Conservation (phyloP, 352 stramenopile species). For the Thalassiosira delicatula region DNA sequence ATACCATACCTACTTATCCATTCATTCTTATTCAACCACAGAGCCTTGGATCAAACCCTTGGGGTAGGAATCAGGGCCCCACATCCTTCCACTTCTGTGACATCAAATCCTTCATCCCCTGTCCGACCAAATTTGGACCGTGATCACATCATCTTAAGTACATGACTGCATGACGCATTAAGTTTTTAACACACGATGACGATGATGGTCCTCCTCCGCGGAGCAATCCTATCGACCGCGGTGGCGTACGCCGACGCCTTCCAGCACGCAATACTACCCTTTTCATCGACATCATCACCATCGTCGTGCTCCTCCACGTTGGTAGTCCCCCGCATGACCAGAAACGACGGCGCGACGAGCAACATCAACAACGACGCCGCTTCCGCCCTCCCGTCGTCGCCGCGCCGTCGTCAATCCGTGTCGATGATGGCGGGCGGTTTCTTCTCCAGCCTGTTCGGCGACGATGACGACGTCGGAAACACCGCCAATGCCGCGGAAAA, state of each 20-base stretch:
- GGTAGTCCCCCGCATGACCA: neutral
- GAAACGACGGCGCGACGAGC: neutral
- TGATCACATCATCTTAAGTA: too few species aligned
- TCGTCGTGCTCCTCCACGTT: too few species aligned
- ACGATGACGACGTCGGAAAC: slow-evolving; percentile 10
- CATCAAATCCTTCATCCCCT: too few species aligned
- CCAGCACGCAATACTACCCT: neutral
- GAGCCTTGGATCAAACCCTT: too few species aligned
- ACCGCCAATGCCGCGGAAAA: slow-evolving; percentile 10
- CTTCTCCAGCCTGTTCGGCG: slow-evolving; percentile 56
- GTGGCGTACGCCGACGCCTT: slow-evolving; percentile 3
- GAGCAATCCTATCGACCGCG: neutral
- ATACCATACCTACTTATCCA: too few species aligned
- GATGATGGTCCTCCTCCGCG: slow-evolving; percentile 8
- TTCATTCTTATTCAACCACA: too few species aligned
- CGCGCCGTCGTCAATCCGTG: slow-evolving; percentile 29
- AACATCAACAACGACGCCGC: neutral
- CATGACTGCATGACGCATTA: too few species aligned
- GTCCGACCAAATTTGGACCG: too few species aligned
- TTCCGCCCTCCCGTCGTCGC: slow-evolving; percentile 1
- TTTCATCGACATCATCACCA: too few species aligned
- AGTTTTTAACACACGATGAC: too few species aligned
- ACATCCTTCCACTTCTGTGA: too few species aligned
- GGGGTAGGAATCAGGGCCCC: too few species aligned
- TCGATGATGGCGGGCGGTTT: slow-evolving; percentile 41